Conservation (phyloP, 352 stramenopile genomes). For the Phytophthora constricta region DNA sequence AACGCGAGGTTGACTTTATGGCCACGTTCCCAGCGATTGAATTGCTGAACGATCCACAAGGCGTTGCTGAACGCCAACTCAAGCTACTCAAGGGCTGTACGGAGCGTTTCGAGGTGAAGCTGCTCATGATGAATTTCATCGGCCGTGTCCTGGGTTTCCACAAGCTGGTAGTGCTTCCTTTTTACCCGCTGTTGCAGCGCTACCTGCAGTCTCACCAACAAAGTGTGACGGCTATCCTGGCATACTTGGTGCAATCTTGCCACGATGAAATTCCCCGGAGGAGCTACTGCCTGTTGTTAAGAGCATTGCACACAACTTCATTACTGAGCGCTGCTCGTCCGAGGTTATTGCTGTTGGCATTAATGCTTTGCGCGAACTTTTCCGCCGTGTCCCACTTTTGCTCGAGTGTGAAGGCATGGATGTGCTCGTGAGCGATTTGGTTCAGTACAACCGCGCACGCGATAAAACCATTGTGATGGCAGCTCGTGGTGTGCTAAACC, state of each 20-base stretch:
- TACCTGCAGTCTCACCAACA: constrained; percentile 91
- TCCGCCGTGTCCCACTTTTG: constrained; percentile 93
- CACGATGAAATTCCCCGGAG: constrained; percentile 98
- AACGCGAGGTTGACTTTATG: constrained; percentile 76
- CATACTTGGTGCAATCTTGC: constrained; percentile 97
- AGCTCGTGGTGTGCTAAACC: constrained; percentile 95
- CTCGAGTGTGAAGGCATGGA: constrained; percentile 94
- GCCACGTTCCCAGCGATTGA: constrained; percentile 97
- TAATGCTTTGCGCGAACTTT: constrained; percentile 96
- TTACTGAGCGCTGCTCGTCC: constrained; percentile 95
- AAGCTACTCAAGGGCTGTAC: constrained; percentile 91
- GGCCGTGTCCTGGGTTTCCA: constrained; percentile 97
- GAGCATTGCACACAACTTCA: constrained; percentile 98
- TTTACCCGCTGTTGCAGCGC: constrained; percentile 97
- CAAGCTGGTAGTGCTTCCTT: constrained; percentile 95
- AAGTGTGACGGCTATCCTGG: constrained; percentile 95
- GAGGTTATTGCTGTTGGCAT: constrained; percentile 99
- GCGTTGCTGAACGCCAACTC: constrained; percentile 94
- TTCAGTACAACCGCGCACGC: constrained; percentile 95
- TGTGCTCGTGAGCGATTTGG: constrained; percentile 91
- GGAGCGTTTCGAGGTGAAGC: constrained; percentile 93
- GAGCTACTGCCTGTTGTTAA: constrained; percentile 97
- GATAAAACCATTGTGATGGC: constrained; percentile 98
- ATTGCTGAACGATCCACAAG: constrained; percentile 97
- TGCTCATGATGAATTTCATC: constrained; percentile 99